A percentile compares a stretch with the other conserved stretches of the same genome.
Evolutionary conservation across 768 basidiomycete species (phyloP).

Genomic region (Sistotremastrum niveocremeum): DNA sequence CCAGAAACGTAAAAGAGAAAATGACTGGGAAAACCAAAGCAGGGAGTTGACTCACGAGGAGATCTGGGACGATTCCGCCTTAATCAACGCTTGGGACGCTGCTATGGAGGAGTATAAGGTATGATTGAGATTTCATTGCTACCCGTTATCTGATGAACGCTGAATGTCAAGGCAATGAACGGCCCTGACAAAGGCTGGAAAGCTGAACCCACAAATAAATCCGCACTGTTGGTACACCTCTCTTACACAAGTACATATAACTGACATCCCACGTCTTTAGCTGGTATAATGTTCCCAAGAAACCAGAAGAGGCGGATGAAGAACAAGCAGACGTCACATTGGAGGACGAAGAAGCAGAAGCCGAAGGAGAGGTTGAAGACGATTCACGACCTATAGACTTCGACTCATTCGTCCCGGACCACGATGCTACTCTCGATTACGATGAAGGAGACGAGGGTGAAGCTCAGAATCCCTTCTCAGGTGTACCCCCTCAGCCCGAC

Average conservation of each 20-base stretch:
- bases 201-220: constrained; percentile 50
- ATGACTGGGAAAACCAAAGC: constrained; percentile 35
- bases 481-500: constrained; percentile 5
- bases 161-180: constrained; percentile 37
- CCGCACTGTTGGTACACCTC: constrained; percentile 44
- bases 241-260: background rate
- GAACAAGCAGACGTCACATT: background rate
- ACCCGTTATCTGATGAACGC: background rate
- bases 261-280: constrained; percentile 21
- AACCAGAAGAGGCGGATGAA: constrained; percentile 4
- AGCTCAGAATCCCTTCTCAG: constrained; percentile 11
- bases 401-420: constrained; percentile 52
- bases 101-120: constrained; percentile 73
- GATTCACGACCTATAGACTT: constrained; percentile 51
- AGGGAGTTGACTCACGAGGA: constrained; percentile 57
- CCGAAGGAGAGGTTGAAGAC: constrained; percentile 6
- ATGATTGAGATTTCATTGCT: constrained; percentile 5
- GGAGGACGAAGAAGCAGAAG: background rate
- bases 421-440: constrained; percentile 47
- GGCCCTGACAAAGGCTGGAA: constrained; percentile 67
- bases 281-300: constrained; percentile 61
- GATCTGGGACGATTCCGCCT: constrained; percentile 77
- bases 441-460: constrained; percentile 10
- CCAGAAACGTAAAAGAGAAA: constrained; percentile 6
- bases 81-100: constrained; percentile 75